Evolutionary conservation across 1,284 basidiomycete species (phyloP), one percentile per base, ranked within the genome.

Genomic region (Trichosporon sp.): DNA sequence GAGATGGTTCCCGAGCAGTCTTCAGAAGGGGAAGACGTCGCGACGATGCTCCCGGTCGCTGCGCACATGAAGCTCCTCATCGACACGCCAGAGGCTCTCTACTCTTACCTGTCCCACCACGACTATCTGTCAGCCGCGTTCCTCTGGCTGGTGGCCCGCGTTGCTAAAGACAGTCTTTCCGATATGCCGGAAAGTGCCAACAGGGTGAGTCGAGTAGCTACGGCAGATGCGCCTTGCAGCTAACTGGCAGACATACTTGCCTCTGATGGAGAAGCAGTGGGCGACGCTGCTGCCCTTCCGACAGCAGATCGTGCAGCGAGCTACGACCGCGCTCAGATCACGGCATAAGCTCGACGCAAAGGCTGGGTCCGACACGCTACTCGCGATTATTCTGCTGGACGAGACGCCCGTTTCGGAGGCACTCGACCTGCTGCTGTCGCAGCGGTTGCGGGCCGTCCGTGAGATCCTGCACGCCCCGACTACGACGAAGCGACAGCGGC

Each of bases 231-330:
- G 13, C n/a, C 23, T 8, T 27, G 29, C 18, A 23, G 15, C 25
- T 68, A 31, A 44, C 53, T 6, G 6, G 4, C 66, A 82, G 81
- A 69, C 78, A 1, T 83, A 83, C 63, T 62, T 93, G 72, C 91
- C 92, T 18, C 84, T 96, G 3, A 87, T 92, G 5, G 90, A 92
- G 75, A 89, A 92, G 47, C 93, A 96, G 80, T 96, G 93, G 93
- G 93, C 95, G 70, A 86, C 87, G 0, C 87, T 96, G 13, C 87
- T 89, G 1, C 92, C 91, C 71, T 92, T 95, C 77, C 89, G 92
- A 42, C 85, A 88, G 1, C 92, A 95, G 77, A 94, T 96, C 68
- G 88, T 91, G 18, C 90, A 93, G 74, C 90, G 89, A 75, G 91
- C 92, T 4, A 92, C 89, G 0, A 80, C 91, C 29, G 90, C 89